Evolutionary conservation across 2,329 filamentous ascomycete genomes (phyloP).

Genomic region (Arachnopeziza araneosa): DNA sequence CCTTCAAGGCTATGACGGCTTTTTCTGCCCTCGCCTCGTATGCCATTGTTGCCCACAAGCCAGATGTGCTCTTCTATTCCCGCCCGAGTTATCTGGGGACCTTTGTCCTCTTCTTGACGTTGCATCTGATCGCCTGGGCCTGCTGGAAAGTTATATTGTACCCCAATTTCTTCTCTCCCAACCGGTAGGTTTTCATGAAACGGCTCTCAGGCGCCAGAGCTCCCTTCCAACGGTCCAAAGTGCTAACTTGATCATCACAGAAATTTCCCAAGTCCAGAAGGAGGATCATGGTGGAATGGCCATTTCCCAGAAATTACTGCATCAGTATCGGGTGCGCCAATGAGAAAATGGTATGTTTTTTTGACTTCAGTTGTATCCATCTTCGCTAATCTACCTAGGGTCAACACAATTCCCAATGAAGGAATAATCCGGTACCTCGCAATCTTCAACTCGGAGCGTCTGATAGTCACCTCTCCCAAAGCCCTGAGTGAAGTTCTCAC

Average conservation of each 20-base stretch:
- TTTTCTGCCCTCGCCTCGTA: conserved; percentile 21
- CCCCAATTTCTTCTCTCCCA: conserved; percentile 50
- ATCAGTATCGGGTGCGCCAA: conserved; percentile 35
- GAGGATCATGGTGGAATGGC: conserved; percentile 39
- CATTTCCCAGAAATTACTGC: conserved; percentile 35
- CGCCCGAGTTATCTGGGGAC: conserved; percentile 34
- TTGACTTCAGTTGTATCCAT: background rate
- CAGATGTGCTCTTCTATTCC: conserved; percentile 22
- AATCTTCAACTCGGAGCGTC: conserved; percentile 55
- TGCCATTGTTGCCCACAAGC: conserved; percentile 17
- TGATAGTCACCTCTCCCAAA: conserved; percentile 58
- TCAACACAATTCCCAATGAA: conserved; percentile 56
- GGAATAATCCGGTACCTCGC: conserved; percentile 64
- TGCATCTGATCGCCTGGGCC: conserved; percentile 32
- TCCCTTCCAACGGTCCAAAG: too few relatives aligned
- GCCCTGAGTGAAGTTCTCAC: conserved; percentile 65
- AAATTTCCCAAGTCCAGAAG: conserved; percentile 48
- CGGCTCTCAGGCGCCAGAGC: too few relatives aligned
- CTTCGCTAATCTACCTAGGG: conserved; percentile 35
- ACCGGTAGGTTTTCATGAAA: too few relatives aligned
- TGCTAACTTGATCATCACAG: too few relatives aligned
- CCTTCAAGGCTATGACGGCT: conserved; percentile 21
- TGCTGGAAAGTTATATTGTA: conserved; percentile 46
- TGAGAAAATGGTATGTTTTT: conserved; percentile 31
- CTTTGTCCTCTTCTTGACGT: conserved; percentile 34